phyloP scores from a whole-genome alignment of 2,329 filamentous ascomycete genomes.

The Septoria linicola region DNA sequence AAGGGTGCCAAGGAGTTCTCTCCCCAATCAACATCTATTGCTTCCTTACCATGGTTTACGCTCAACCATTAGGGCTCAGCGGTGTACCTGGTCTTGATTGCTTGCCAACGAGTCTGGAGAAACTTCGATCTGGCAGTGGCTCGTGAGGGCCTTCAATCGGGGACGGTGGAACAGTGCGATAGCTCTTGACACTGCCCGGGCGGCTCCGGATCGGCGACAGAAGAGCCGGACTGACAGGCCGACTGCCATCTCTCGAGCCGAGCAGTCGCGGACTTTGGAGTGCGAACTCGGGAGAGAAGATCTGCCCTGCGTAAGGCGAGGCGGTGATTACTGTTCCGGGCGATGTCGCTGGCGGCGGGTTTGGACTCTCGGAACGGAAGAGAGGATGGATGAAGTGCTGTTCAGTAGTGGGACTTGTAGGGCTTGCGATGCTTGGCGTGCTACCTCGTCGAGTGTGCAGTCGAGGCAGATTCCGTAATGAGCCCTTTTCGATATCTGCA shows the following conservation, averaged over 20 bases:
- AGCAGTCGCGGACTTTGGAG: conserved; percentile 26
- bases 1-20: no score
- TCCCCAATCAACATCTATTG: no score
- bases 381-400: conserved; percentile 76
- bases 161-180: conserved; percentile 19
- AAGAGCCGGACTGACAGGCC: conserved; percentile 18
- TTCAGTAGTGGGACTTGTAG: conserved; percentile 33
- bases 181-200: conserved; percentile 28
- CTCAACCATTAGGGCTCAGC: conserved; percentile 7
- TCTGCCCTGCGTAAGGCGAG: conserved; percentile 65
- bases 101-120: conserved; percentile 2
- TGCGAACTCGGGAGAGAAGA: conserved; percentile 47
- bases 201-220: conserved; percentile 18
- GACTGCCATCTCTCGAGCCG: conserved; percentile 27
- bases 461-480: conserved; percentile 15
- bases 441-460: conserved; percentile 16
- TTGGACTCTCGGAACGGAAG: conserved; percentile 70
- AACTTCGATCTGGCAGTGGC: conserved; percentile 9
- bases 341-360: conserved; percentile 61
- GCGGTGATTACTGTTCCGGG: conserved; percentile 71
- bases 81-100: conserved; percentile 1
- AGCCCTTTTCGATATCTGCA: conserved; percentile 16
- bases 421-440: conserved; percentile 14
- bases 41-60: background rate
- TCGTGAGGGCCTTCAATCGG: conserved; percentile 9